Percentiles rank a stretch among this genome's conserved stretches.
Conservation (phyloP, 2,329 filamentous ascomycete genomes). For the Pseudocercospora crystallina region DNA sequence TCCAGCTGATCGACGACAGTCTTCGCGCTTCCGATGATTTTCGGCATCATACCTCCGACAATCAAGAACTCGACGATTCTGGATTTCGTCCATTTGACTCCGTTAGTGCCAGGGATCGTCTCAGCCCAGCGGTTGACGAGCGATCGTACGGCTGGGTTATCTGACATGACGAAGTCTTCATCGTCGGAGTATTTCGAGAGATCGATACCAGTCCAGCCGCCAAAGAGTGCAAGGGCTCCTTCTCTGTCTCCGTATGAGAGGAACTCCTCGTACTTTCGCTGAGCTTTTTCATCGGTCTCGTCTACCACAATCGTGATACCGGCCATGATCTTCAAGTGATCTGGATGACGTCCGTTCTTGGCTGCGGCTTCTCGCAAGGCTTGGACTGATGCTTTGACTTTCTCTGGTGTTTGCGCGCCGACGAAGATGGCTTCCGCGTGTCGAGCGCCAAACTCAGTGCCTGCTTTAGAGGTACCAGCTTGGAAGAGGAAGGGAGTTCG, state of each 20-base stretch:
- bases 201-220: slow-evolving; percentile 70
- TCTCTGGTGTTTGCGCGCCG: slow-evolving; percentile 59
- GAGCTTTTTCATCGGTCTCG: slow-evolving; percentile 62
- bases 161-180: slow-evolving; percentile 47
- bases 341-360: slow-evolving; percentile 54
- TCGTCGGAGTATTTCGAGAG: slow-evolving; percentile 59
- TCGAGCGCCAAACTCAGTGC: slow-evolving; percentile 64
- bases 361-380: slow-evolving; percentile 45
- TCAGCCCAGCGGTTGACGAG: slow-evolving; percentile 43
- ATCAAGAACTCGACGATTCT: slow-evolving; percentile 40
- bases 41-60: slow-evolving; percentile 54
- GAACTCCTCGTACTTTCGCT: slow-evolving; percentile 61
- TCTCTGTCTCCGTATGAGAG: slow-evolving; percentile 60
- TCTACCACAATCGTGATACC: slow-evolving; percentile 66
- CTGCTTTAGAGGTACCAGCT: slow-evolving; percentile 64
- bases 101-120: slow-evolving; percentile 40
- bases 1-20: slow-evolving; percentile 67
- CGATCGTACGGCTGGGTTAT: slow-evolving; percentile 37
- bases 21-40: slow-evolving; percentile 57
- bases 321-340: slow-evolving; percentile 64
- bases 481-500: slow-evolving; percentile 53
- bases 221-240: slow-evolving; percentile 67
- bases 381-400: slow-evolving; percentile 37
- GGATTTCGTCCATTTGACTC: slow-evolving; percentile 43
- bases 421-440: slow-evolving; percentile 71